A percentile compares a stretch with the other conserved stretches of the same genome.
phyloP scores from a whole-genome alignment of 176 grass and related monocot species.

The Raddia distichophylla region DNA sequence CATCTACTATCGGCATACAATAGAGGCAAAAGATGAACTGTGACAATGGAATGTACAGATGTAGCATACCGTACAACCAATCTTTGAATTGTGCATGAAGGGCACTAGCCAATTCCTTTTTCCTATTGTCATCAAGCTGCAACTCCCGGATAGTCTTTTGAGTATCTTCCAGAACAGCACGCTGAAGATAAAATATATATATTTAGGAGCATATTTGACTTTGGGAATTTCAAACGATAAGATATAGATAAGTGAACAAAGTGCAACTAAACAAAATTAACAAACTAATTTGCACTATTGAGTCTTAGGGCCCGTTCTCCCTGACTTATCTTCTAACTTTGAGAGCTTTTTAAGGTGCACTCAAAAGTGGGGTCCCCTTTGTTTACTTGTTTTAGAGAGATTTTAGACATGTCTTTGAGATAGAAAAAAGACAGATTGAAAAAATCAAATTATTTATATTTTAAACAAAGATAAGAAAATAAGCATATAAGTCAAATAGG shows the following conservation, averaged over 20 bases:
- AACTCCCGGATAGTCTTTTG: conserved; percentile 74
- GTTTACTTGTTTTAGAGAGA: too few relatives aligned
- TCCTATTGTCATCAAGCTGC: conserved; percentile 88
- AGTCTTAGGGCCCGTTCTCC: too few relatives aligned
- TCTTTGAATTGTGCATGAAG: conserved; percentile 95
- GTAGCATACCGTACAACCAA: conserved; percentile 88
- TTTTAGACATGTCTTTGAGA: too few relatives aligned
- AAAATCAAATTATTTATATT: too few relatives aligned
- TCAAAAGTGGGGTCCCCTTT: too few relatives aligned
- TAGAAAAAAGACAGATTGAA: too few relatives aligned
- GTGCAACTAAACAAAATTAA: neutral
- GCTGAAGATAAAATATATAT: conserved; percentile 53
- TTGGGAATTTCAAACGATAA: conserved; percentile 22
- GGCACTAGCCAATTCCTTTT: conserved; percentile 74
- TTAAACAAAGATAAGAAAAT: too few relatives aligned
- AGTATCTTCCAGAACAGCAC: conserved; percentile 68
- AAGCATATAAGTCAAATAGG: too few relatives aligned
- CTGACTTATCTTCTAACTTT: too few relatives aligned
- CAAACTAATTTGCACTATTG: neutral
- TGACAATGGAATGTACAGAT: conserved; percentile 8
- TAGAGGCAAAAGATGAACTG: neutral
- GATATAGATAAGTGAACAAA: neutral
- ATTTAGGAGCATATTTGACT: conserved; percentile 14
- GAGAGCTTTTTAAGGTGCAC: too few relatives aligned
- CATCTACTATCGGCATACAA: neutral